Evolutionary conservation across 495 filamentous ascomycete genomes (phyloP).

Genomic region (Chaetomium tenue): DNA sequence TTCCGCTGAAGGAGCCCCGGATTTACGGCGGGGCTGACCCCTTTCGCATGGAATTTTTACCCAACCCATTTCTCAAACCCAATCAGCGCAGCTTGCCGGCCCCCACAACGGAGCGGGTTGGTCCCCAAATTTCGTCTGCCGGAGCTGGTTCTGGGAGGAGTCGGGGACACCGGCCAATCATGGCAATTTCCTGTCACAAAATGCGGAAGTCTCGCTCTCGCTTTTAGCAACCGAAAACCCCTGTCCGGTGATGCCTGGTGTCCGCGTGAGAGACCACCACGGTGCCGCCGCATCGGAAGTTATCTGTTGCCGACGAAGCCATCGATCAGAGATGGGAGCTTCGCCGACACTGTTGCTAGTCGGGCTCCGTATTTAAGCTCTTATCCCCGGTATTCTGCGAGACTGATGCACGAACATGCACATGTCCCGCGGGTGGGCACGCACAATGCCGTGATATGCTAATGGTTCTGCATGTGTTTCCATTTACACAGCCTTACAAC

Average conservation of each 20-base stretch:
- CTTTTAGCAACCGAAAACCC: background rate
- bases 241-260: background rate
- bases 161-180: background rate
- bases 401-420: too few species aligned
- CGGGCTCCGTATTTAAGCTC: too few species aligned
- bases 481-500: too few species aligned
- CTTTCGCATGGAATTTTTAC: background rate
- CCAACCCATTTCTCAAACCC: background rate
- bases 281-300: background rate
- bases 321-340: too few species aligned
- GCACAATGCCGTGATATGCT: too few species aligned
- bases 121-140: constrained; percentile 9
- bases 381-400: too few species aligned
- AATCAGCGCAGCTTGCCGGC: background rate
- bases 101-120: background rate
- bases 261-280: background rate
- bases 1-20: constrained; percentile 13
- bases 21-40: background rate
- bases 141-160: background rate
- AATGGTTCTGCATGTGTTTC: too few species aligned
- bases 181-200: background rate
- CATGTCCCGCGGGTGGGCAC: too few species aligned
- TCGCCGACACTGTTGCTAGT: too few species aligned
- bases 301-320: background rate
- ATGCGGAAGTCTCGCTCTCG: constrained; percentile 5